Evolutionary conservation across 2,329 filamentous ascomycete genomes (phyloP).

Genomic region (Fusarium albidum): DNA sequence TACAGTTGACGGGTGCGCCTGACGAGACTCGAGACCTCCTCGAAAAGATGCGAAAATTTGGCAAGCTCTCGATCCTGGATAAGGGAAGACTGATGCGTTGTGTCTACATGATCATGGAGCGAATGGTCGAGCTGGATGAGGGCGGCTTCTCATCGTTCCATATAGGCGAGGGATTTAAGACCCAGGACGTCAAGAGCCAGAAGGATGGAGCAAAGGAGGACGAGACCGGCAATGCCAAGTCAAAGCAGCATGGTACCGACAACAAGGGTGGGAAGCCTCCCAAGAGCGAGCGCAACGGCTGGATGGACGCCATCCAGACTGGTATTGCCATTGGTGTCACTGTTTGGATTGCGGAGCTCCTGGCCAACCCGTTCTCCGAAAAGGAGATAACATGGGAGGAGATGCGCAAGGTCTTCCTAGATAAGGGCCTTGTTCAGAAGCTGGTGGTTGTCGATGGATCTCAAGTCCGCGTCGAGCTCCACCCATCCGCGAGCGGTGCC

Average conservation of each 20-base stretch:
- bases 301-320: constrained; percentile 47
- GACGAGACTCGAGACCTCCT: constrained; percentile 69
- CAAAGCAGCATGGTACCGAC: constrained; percentile 35
- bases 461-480: constrained; percentile 80
- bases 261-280: constrained; percentile 48
- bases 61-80: constrained; percentile 56
- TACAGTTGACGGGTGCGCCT: constrained; percentile 76
- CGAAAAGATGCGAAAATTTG: constrained; percentile 62
- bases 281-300: constrained; percentile 46
- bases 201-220: constrained; percentile 29
- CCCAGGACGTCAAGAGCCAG: constrained; percentile 31
- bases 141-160: constrained; percentile 32
- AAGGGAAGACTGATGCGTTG: constrained; percentile 49
- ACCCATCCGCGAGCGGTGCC: constrained; percentile 68
- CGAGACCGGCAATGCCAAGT: constrained; percentile 31
- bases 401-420: constrained; percentile 89
- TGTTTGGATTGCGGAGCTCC: constrained; percentile 53
- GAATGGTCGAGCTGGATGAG: constrained; percentile 44
- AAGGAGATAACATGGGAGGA: constrained; percentile 97
- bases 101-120: constrained; percentile 48
- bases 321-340: constrained; percentile 61
- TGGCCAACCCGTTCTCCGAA: constrained; percentile 54
- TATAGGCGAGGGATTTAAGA: constrained; percentile 35
- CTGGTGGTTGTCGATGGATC: constrained; percentile 78
- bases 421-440: constrained; percentile 96